Base-by-base conservation (phyloP, 2,329 filamentous ascomycete species). In the Cladophialophora psammophila region DNA sequence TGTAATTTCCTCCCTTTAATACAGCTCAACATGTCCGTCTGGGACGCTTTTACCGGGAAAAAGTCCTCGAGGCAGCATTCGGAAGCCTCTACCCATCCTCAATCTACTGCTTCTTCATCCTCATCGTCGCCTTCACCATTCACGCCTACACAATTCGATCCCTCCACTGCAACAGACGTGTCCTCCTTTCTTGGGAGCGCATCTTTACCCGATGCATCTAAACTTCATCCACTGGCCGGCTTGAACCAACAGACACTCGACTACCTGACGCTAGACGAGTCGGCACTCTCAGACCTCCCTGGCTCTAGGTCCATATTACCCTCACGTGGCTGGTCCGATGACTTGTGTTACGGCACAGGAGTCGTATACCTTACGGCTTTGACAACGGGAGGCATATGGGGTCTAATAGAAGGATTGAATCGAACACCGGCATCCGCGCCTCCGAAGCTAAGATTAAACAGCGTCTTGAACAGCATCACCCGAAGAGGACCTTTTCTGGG, bases 291-390 rank as follows among this genome's bases (percentile, higher is more conserved):
- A 69, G 90, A 96, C 75, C 86, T 96, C 20, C 93, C 94, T 57
- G 94, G 93, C 76, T 87, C 89, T 67, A 91, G 92, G 78, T 96
- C 94, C 52, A 91, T 94, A 63, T 87, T 99, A 63, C 95, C 96
- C 52, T 97, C 94, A 64, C 90, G 95, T 79, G 95, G 95, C 78
- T 99, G 96, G 89, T 96, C 94, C 68, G 95, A 99, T 78, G 95
- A 99, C 79, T 88, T 99, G 67, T 98, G 95, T 82, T 99, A 99
- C 79, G 95, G 96, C 76, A 96, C 95, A 26, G 95, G 95, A 74
- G 90, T 94, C 69, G 97, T 93, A 77, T 99, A 99, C 78, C 85
- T 99, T 68, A 84, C 91, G n/a, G 95, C 91, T 6, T 84, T 99
- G 75, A 87, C 90, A 48, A 78, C 96, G 72, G 95, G 95, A 79